Evolutionary conservation across 164 flowering plant species (phyloP).

Genomic region (Liriodendron chinense): DNA sequence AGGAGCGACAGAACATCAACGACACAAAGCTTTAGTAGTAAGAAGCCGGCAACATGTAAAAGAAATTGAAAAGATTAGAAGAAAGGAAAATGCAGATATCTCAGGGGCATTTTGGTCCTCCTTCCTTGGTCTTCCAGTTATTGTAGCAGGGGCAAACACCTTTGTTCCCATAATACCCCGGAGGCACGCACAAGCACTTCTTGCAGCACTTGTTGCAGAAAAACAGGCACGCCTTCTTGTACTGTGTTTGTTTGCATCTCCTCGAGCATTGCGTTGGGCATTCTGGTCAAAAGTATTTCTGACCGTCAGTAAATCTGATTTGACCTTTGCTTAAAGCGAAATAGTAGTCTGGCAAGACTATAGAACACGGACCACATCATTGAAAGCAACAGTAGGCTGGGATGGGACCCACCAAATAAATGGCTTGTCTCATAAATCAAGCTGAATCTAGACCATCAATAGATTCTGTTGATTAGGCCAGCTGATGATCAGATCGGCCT

Average conservation of each 20-base stretch:
- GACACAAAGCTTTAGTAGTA: not conserved
- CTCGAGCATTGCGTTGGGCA: slow-evolving; percentile 42
- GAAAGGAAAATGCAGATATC: not conserved
- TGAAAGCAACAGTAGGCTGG: too few species aligned
- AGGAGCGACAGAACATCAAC: not conserved
- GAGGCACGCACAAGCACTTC: slow-evolving; percentile 60
- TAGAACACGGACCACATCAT: too few species aligned
- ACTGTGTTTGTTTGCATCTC: slow-evolving; percentile 42
- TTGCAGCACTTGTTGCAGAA: slow-evolving; percentile 57
- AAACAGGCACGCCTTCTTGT: slow-evolving; percentile 53
- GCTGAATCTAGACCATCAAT: too few species aligned
- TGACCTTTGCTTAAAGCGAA: not conserved
- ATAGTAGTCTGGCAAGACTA: too few species aligned
- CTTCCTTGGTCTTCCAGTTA: slow-evolving; percentile 62
- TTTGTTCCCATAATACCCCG: slow-evolving; percentile 54
- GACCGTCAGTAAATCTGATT: not conserved
- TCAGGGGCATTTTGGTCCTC: slow-evolving; percentile 63
- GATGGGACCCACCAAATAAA: too few species aligned
- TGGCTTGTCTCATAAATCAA: too few species aligned
- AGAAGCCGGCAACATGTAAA: not conserved
- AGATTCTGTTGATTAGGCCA: too few species aligned
- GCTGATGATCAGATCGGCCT: too few species aligned
- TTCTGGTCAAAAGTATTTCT: slow-evolving; percentile 25
- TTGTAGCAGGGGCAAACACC: slow-evolving; percentile 67
- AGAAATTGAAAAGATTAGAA: not conserved